Base-by-base conservation (phyloP, 331 rosid genomes). In the Spiraea crenata region DNA sequence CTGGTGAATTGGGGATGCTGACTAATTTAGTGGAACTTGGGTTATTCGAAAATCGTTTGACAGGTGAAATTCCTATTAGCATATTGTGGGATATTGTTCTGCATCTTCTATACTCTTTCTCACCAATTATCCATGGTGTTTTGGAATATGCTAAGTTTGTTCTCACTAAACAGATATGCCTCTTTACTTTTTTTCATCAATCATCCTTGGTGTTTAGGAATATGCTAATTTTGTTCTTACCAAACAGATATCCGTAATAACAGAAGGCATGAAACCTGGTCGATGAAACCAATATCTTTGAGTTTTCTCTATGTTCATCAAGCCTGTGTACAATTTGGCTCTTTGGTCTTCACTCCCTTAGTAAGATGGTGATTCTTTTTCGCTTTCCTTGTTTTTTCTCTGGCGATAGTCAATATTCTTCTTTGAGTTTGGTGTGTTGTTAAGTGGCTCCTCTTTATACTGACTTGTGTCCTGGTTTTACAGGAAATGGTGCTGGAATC, bases 241-340 rank as follows among this genome's bases (percentile, higher is more conserved):
- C n/a, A n/a, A n/a, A n/a, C n/a, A n/a, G n/a, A n/a, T n/a, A n/a
- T n/a, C n/a, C n/a, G n/a, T n/a, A n/a, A n/a, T n/a, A n/a, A n/a
- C n/a, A n/a, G n/a, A n/a, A n/a, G n/a, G n/a, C n/a, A n/a, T n/a
- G n/a, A n/a, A n/a, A n/a, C n/a, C n/a, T n/a, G n/a, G n/a, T n/a
- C n/a, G n/a, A n/a, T n/a, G n/a, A n/a, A n/a, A n/a, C n/a, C n/a
- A n/a, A n/a, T n/a, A n/a, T n/a, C n/a, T n/a, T n/a, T n/a, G n/a
- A n/a, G n/a, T 83, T 91, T 79, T 79, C 85, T 71, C 89, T 95
- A 56, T 80, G 77, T 75, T 95, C 99, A 5, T 74, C 93, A 7
- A 86, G 97, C 78, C 91, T 95, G 45, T 75, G 84, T 79, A 95
- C 95, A 39, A 82, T 95, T 63, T 95, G 99, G 99, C 92, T 95